Conservation (phyloP, 768 basidiomycete genomes). For the Hydnomerulius pinastri region DNA sequence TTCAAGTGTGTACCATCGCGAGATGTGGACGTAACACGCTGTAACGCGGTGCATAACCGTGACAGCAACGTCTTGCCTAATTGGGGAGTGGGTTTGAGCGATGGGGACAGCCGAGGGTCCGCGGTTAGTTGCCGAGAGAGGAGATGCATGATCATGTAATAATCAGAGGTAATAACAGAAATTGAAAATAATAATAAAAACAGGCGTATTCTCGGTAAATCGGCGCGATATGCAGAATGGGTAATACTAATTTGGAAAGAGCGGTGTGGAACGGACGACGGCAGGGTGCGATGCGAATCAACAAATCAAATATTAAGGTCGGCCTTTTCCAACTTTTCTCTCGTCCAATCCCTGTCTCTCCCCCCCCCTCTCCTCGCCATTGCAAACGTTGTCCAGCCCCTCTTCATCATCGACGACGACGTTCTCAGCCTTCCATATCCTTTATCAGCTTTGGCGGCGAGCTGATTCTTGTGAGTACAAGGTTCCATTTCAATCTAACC, state of each 20-base stretch:
- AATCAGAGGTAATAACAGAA: conserved; percentile 34
- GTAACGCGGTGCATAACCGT: conserved; percentile 25
- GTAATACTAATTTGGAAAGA: conserved; percentile 17
- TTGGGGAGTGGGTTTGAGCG: neutral
- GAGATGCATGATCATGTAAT: conserved; percentile 25
- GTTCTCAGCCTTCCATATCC: neutral
- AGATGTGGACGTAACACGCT: conserved; percentile 1
- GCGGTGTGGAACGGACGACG: conserved; percentile 16
- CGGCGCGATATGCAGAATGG: conserved; percentile 26
- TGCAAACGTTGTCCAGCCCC: conserved; percentile 26
- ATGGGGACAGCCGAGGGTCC: conserved; percentile 30
- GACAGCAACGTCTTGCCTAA: conserved; percentile 27
- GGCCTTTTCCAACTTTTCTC: conserved; percentile 25
- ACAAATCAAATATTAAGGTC: conserved; percentile 41
- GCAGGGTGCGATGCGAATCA: conserved; percentile 36
- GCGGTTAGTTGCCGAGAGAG: conserved; percentile 34
- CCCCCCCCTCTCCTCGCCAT: conserved; percentile 22
- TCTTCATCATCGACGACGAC: neutral
- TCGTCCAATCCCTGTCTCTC: conserved; percentile 27
- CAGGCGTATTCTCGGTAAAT: conserved; percentile 25
- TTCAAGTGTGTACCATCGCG: conserved; percentile 21
- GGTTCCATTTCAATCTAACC: conserved; percentile 14
- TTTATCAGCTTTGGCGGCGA: conserved; percentile 3
- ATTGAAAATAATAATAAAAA: conserved; percentile 28
- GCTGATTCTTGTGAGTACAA: conserved; percentile 10